Base-by-base conservation (phyloP, 768 basidiomycete species). In the Phylloporus sp. region DNA sequence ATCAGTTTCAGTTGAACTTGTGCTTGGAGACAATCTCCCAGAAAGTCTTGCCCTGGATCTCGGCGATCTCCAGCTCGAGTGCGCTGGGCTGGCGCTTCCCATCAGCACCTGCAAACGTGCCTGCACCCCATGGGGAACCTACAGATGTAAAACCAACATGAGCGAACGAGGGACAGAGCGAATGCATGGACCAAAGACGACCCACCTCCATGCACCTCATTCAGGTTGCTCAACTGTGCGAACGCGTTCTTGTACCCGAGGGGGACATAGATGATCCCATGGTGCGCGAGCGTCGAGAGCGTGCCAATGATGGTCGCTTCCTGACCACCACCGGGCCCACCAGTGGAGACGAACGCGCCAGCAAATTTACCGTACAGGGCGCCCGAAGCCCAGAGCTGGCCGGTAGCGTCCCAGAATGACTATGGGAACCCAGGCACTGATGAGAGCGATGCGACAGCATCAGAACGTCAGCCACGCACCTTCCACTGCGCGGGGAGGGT, bases 91-190 rank as follows among this genome's bases (percentile, higher is more conserved):
- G 66, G 49, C 83, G 79, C 4, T 68, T 62, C 3, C 81, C 83
- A 54, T 74, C 70, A 2, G 63, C 31, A 1, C 65, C 74, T 20
- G 82, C 76, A 47, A 76, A 75, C 8, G 84, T 80, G 22, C 84
- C 86, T n/a, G 88, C 85, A 46, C 88, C 89, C 80, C 82, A 91
- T 12, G 89, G 81, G 6, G 86, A 85, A 23, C 86, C 86, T 84
- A 47, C 41, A 15, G 18, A 29, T 29, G 28, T n/a, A 16, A 34
- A n/a, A 9, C 18, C 2, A 5, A 10, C 6, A 20, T 20, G 18
- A 36, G 35, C 35, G 45, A 44, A 12, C 32, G 6, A 6, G 12
- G 27, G 22, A 23, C 1, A 42, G 20, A 31, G 22, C 11, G 4
- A 35, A 7, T 22, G 12, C 29, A 34, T 10, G 13, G 13, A 32